Percentiles rank a stretch among this genome's conserved stretches.
phyloP scores from a whole-genome alignment of 768 basidiomycete genomes.

The Pleurotus eryngii region DNA sequence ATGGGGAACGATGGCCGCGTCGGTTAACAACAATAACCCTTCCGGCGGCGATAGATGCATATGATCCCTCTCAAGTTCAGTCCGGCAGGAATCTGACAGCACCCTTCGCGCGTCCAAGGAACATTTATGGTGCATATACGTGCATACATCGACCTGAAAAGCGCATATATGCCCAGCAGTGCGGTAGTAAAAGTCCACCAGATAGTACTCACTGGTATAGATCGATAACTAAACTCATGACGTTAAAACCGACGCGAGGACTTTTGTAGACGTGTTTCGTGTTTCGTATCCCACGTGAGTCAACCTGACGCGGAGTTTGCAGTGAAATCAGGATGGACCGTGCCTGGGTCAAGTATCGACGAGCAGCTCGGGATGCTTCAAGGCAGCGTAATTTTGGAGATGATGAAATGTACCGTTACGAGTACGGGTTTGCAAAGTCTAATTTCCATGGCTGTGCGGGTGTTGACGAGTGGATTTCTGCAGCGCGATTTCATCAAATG shows the following conservation, averaged over 20 bases:
- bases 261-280: slow-evolving; percentile 5
- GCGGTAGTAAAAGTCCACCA: not conserved
- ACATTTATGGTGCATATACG: not conserved
- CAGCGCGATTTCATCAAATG: not conserved
- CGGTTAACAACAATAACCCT: slow-evolving; percentile 1
- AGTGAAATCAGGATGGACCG: not conserved
- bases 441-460: not conserved
- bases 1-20: slow-evolving; percentile 6
- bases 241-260: slow-evolving; percentile 1
- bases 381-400: not conserved
- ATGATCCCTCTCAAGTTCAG: too few species aligned
- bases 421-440: not conserved
- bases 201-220: not conserved
- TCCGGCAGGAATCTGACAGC: too few species aligned
- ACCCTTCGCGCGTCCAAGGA: too few species aligned
- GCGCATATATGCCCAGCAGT: not conserved
- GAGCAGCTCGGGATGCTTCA: not conserved
- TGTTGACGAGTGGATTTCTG: not conserved
- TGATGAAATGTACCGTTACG: too few species aligned
- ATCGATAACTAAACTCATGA: not conserved
- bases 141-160: not conserved
- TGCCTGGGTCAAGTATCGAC: not conserved
- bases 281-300: slow-evolving; percentile 1
- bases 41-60: not conserved
- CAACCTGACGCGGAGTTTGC: slow-evolving; percentile 1